Percentiles rank a stretch among this genome's conserved stretches.
phyloP scores from a whole-genome alignment of 805 yeast species.

The Kregervanrija fluxuum region DNA sequence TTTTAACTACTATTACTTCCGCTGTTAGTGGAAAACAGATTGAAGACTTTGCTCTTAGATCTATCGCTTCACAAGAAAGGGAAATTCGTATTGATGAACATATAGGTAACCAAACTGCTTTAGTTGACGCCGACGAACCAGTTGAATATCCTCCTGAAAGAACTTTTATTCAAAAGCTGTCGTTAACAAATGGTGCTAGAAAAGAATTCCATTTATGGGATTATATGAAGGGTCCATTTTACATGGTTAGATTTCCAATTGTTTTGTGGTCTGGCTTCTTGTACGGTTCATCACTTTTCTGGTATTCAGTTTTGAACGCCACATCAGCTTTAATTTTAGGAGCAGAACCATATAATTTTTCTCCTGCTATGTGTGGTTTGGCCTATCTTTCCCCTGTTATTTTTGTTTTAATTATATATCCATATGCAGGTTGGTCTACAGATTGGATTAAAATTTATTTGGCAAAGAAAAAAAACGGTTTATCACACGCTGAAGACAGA shows the following conservation, averaged over 20 bases:
- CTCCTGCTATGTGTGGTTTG: conserved; percentile 40
- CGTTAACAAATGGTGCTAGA: conserved; percentile 32
- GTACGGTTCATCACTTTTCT: conserved; percentile 41
- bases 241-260: conserved; percentile 41
- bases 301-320: conserved; percentile 43
- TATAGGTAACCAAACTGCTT: conserved; percentile 24
- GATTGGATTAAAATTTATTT: conserved; percentile 43
- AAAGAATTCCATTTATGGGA: conserved; percentile 23
- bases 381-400: conserved; percentile 47
- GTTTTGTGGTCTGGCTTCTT: conserved; percentile 55
- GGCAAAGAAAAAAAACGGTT: conserved; percentile 44
- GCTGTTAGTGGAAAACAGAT: conserved; percentile 6
- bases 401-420: conserved; percentile 36
- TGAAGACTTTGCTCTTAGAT: conserved; percentile 8
- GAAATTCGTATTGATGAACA: conserved; percentile 17
- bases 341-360: conserved; percentile 45
- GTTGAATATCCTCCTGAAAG: conserved; percentile 24
- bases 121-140: conserved; percentile 17
- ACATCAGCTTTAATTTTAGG: conserved; percentile 38
- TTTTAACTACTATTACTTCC: conserved; percentile 18
- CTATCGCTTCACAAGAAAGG: conserved; percentile 11
- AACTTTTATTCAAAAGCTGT: conserved; percentile 37
- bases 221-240: conserved; percentile 30
- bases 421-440: conserved; percentile 41
- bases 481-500: conserved; percentile 51